These are phyloP conservation scores for Zygnema cylindricum DNA, from an alignment of 139 green algal species.

Conservation along the genomic window DNA sequence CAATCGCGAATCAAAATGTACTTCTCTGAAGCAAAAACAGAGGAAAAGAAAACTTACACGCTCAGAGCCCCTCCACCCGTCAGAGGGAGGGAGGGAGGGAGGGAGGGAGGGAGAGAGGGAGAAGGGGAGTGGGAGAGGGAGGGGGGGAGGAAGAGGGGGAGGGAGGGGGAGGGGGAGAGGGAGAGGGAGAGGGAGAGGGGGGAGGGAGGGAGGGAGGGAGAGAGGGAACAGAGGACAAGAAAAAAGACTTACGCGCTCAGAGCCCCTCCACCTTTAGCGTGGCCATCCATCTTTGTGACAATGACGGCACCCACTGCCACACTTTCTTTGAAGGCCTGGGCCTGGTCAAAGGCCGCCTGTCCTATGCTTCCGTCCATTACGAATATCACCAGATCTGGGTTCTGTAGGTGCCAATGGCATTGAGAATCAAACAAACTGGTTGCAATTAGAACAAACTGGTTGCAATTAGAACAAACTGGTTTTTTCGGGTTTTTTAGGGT, in stretches of 20 bases:
- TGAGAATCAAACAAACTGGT: neutral
- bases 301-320: slow-evolving; percentile 95
- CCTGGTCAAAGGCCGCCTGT: slow-evolving; percentile 95
- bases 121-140: too few relatives aligned
- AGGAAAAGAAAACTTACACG: slow-evolving; percentile 68
- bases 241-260: slow-evolving; percentile 74
- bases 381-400: slow-evolving; percentile 92
- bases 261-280: slow-evolving; percentile 96
- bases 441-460: neutral
- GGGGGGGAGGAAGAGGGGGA: too few relatives aligned
- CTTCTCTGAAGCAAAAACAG: too few relatives aligned
- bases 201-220: too few relatives aligned
- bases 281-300: slow-evolving; percentile 98
- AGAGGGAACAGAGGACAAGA: too few relatives aligned
- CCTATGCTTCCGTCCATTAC: slow-evolving; percentile 98
- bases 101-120: too few relatives aligned
- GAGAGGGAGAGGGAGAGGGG: too few relatives aligned
- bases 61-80: slow-evolving; percentile 93
- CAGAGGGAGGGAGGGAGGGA: too few relatives aligned
- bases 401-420: slow-evolving; percentile 13
- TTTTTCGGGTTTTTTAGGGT: too few relatives aligned
- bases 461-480: neutral
- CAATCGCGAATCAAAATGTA: too few relatives aligned
- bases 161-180: too few relatives aligned
- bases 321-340: slow-evolving; percentile 92